phyloP scores from a whole-genome alignment of 768 basidiomycete genomes.

The Mycena rosella region DNA sequence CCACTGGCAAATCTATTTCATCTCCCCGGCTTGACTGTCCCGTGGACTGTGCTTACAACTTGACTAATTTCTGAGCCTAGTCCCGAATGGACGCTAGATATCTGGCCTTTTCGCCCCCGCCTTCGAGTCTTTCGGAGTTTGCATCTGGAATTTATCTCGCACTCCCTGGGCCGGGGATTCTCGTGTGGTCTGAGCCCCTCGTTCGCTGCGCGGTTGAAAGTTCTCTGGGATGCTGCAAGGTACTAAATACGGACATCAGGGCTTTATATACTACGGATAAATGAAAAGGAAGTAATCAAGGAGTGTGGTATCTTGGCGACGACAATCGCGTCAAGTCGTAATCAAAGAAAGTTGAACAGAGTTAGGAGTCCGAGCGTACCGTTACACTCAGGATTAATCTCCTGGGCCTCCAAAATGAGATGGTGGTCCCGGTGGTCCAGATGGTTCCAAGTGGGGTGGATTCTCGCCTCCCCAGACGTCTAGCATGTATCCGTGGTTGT shows the following conservation, averaged over 20 bases:
- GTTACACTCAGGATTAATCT: slow-evolving; percentile 17
- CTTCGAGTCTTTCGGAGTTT: slow-evolving; percentile 11
- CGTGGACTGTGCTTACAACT: no score
- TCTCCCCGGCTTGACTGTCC: no score
- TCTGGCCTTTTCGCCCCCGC: no score
- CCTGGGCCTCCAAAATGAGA: slow-evolving; percentile 16
- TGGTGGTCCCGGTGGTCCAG: slow-evolving; percentile 16
- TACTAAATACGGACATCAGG: slow-evolving; percentile 15
- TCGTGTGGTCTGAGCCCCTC: slow-evolving; percentile 12
- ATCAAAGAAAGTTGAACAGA: slow-evolving; percentile 15
- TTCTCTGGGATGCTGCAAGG: slow-evolving; percentile 15
- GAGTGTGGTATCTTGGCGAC: slow-evolving; percentile 10
- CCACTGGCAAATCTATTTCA: no score
- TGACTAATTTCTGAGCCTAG: no score
- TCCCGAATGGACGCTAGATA: no score
- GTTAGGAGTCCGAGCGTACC: slow-evolving; percentile 14
- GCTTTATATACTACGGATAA: slow-evolving; percentile 16
- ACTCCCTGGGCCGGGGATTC: slow-evolving; percentile 2
- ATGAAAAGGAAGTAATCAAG: slow-evolving; percentile 17
- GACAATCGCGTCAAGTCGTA: slow-evolving; percentile 14
- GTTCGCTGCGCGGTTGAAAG: slow-evolving; percentile 12
- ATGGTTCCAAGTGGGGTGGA: slow-evolving; percentile 12
- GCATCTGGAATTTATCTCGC: slow-evolving; percentile 10
- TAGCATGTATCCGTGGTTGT: slow-evolving; percentile 9
- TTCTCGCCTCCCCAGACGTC: slow-evolving; percentile 9